Evolutionary conservation across 1,284 basidiomycete species (phyloP).

Genomic region (Microbotryomycetes sp.): DNA sequence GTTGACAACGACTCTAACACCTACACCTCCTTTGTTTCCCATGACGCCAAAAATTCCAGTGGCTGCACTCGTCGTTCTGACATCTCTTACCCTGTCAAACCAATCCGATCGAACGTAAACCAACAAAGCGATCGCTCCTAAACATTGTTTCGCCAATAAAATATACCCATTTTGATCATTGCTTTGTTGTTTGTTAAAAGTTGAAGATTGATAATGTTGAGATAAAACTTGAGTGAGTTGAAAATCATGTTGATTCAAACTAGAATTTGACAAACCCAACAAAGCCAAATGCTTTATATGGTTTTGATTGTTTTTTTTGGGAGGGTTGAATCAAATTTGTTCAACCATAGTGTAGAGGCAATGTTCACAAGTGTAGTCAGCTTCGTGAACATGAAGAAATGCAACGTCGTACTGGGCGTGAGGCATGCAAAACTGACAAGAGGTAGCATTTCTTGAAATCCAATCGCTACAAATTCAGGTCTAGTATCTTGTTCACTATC

Average conservation of each 20-base stretch:
- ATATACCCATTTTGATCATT: constrained; percentile 55
- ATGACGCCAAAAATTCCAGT: constrained; percentile 49
- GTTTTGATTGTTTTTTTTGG: no score
- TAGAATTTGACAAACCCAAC: constrained; percentile 38
- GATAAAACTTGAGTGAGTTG: constrained; percentile 21
- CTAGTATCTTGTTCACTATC: constrained; percentile 26
- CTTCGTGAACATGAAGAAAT: constrained; percentile 48
- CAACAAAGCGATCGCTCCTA: constrained; percentile 70
- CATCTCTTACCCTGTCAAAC: constrained; percentile 57
- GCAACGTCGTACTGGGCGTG: constrained; percentile 44
- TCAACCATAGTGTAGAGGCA: constrained; percentile 38
- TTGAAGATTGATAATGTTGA: constrained; percentile 48
- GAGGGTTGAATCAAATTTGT: no score
- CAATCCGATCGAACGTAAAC: constrained; percentile 67
- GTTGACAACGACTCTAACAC: constrained; percentile 68
- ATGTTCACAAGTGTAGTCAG: constrained; percentile 60
- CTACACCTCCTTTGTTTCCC: constrained; percentile 95
- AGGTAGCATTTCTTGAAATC: constrained; percentile 82
- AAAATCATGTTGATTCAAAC: constrained; percentile 23
- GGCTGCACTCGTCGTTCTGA: constrained; percentile 43
- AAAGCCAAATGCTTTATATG: constrained; percentile 41
- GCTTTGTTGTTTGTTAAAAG: constrained; percentile 55
- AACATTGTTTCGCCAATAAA: constrained; percentile 64
- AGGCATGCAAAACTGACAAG: constrained; percentile 54
- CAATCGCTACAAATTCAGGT: constrained; percentile 77